Evolutionary conservation across 805 yeast genomes (phyloP), one percentile per base, ranked within the genome.

Genomic region (Candida michaelii): DNA sequence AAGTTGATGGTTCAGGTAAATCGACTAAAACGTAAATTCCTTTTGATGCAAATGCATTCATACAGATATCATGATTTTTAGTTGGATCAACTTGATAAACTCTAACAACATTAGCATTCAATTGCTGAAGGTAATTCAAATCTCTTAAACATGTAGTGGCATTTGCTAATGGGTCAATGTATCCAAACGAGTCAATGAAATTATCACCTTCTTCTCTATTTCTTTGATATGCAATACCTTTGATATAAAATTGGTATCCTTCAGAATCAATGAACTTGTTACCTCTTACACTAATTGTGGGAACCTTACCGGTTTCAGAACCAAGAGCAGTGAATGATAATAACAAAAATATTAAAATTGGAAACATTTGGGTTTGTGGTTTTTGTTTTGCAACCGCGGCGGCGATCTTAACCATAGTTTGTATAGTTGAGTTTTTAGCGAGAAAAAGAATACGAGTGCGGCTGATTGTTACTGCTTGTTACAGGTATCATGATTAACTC

Each of bases 191-290:
- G 1, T 47, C 41, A 10, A 53, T 56, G 35, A 49, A 58, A 48
- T 38, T 19, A 55, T 59, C 53, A 55, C 54, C 56, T 49, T 69
- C 71, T 40, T 78, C 76, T 11, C 81, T 73, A 51, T 82, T 77
- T 33, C 83, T 81, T 66, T 89, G 97, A 65, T 89, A 89, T 0
- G 96, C 95, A 39, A 89, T 77, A 51, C 97, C 97, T 56, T 80
- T 83, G 56, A 90, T 77, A 65, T 82, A 90, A 66, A 90, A 90
- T 66, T 88, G 95, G 32, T 85, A 76, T 9, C 89, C 91, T 50
- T 71, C 73, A 14, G 82, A 66, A 64, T 80, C 77, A 64, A 84
- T 89, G 65, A 91, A 89, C 63, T 85, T 83, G 71, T 77, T 43
- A 5, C 46, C 46, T 5, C 21, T 25, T 8, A 25, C 18, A 8